Evolutionary conservation across 345 rosid genomes (phyloP).

Genomic region (Clarkia xantiana): DNA sequence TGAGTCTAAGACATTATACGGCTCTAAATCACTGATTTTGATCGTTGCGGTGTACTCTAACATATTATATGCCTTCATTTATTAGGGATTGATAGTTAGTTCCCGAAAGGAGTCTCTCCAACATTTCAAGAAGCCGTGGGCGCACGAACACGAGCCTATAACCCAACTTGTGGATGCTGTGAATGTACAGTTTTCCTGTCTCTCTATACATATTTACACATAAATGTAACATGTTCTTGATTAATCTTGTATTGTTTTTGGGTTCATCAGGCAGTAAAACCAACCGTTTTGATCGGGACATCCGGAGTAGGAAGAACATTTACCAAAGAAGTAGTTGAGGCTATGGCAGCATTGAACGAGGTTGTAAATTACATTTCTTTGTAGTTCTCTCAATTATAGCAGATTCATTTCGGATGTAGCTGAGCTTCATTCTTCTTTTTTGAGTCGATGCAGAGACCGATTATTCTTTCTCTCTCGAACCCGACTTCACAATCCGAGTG

Average conservation of each 20-base stretch:
- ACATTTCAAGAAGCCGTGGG: conserved; percentile 96
- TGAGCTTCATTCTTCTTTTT: conserved; percentile 1
- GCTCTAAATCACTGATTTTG: too few species aligned
- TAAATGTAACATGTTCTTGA: too few species aligned
- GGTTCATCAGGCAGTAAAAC: conserved; percentile 56
- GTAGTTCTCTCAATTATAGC: background rate
- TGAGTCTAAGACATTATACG: too few species aligned
- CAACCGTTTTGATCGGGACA: conserved; percentile 86
- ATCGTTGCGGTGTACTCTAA: too few species aligned
- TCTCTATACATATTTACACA: background rate
- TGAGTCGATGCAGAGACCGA: conserved; percentile 49
- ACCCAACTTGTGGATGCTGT: conserved; percentile 56
- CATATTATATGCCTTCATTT: too few species aligned
- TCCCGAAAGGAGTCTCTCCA: conserved; percentile 76
- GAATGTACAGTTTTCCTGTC: conserved; percentile 29
- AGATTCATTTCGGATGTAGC: conserved; percentile 1
- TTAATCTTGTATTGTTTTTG: conserved; percentile 6
- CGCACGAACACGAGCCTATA: conserved; percentile 73
- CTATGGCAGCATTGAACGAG: conserved; percentile 75
- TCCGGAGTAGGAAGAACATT: conserved; percentile 87
- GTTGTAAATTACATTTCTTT: conserved; percentile 17
- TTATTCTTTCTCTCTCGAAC: conserved; percentile 83
- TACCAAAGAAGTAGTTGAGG: conserved; percentile 73
- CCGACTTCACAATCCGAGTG: conserved; percentile 98
- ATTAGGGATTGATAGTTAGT: conserved; percentile 77